phyloP scores from a whole-genome alignment of 805 yeast genomes.

The Candida manassasensis region DNA sequence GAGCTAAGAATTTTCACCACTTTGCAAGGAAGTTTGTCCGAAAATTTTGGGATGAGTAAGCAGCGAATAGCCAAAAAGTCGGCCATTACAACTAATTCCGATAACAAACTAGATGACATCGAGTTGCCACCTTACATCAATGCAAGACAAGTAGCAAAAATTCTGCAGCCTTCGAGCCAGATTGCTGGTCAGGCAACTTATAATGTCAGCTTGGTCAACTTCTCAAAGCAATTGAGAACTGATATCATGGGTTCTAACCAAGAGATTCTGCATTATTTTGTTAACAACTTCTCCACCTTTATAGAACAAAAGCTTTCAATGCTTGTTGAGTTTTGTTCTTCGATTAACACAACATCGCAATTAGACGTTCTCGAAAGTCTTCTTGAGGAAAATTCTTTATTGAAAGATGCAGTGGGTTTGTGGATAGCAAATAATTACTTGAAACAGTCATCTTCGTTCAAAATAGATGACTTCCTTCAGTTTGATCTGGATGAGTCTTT shows the following conservation, averaged over 20 bases:
- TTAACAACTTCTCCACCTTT: slow-evolving; percentile 14
- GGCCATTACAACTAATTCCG: slow-evolving; percentile 3
- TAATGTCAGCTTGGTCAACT: slow-evolving; percentile 2
- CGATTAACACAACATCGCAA: slow-evolving; percentile 6
- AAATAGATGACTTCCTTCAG: slow-evolving; percentile 16
- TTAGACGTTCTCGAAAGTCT: slow-evolving; percentile 1
- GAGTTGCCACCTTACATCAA: slow-evolving; percentile 35
- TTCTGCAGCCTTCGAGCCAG: slow-evolving; percentile 1
- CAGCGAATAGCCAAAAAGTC: neutral
- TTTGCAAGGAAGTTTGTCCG: slow-evolving; percentile 15
- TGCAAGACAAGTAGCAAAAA: slow-evolving; percentile 23
- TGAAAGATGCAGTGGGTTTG: slow-evolving; percentile 16
- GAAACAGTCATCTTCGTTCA: slow-evolving; percentile 6
- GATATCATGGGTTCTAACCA: neutral
- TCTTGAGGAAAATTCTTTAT: neutral
- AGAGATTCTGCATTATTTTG: slow-evolving; percentile 6
- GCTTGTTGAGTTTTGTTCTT: slow-evolving; percentile 9
- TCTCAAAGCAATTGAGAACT: slow-evolving; percentile 1
- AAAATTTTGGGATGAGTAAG: slow-evolving; percentile 8
- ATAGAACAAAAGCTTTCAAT: slow-evolving; percentile 19
- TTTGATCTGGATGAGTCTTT: slow-evolving; percentile 11
- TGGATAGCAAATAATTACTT: slow-evolving; percentile 29
- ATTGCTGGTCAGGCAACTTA: slow-evolving; percentile 3
- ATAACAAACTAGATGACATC: slow-evolving; percentile 28
- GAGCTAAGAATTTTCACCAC: slow-evolving; percentile 9